Conservation (phyloP, 2,329 filamentous ascomycete species). For the Dactylellina leptospora region DNA sequence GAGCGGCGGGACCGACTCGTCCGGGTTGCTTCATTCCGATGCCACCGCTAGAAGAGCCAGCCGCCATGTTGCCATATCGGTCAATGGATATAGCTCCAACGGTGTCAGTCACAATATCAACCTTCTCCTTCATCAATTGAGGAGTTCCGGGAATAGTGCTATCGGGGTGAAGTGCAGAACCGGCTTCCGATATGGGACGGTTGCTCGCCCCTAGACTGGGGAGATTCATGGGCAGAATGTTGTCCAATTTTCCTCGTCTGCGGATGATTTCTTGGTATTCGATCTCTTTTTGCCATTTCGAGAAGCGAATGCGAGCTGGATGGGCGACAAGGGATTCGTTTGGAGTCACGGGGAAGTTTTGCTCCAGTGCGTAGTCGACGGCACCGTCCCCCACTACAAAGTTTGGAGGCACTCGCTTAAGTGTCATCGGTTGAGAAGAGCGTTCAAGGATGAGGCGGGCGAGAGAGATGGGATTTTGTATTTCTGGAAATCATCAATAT, state of each 20-base stretch:
- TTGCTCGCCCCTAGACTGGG: constrained; percentile 15
- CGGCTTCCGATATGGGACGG: constrained; percentile 32
- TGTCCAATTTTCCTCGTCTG: constrained; percentile 59
- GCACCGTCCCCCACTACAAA: constrained; percentile 87
- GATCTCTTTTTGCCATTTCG: constrained; percentile 72
- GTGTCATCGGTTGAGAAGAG: constrained; percentile 77
- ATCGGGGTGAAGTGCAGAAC: constrained; percentile 28
- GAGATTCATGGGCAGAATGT: constrained; percentile 49
- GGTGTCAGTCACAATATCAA: constrained; percentile 83
- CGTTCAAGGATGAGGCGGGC: constrained; percentile 83
- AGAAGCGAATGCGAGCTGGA: constrained; percentile 79
- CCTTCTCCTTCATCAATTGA: constrained; percentile 59
- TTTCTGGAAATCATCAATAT: constrained; percentile 66
- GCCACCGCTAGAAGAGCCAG: constrained; percentile 92
- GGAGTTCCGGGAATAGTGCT: constrained; percentile 21
- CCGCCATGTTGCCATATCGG: constrained; percentile 83
- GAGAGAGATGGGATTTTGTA: constrained; percentile 90
- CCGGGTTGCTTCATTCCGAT: constrained; percentile 98
- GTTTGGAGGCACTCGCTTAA: constrained; percentile 90
- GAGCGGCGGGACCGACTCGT: constrained; percentile 86
- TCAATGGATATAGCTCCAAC: constrained; percentile 96
- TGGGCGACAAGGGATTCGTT: constrained; percentile 82
- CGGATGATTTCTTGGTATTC: constrained; percentile 75
- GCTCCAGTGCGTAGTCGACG: constrained; percentile 81
- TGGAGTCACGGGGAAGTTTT: constrained; percentile 76